Evolutionary conservation across 106 monocot species (phyloP).

Genomic region (Dactylorhiza incarnata): DNA sequence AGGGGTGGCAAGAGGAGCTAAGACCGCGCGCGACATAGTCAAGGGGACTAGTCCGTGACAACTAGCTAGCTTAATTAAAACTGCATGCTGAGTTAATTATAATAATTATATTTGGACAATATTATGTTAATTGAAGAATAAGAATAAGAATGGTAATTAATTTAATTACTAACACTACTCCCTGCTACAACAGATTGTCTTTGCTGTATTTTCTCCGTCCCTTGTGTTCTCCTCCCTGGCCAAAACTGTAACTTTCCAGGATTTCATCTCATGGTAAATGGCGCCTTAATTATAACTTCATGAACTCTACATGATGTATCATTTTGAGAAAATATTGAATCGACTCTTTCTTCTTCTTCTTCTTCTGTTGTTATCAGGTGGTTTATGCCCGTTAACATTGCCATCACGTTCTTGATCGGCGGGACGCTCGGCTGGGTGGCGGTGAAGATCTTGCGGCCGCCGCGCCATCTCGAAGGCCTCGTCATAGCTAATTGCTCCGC

Average conservation of each 20-base stretch:
- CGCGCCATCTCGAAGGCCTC: slow-evolving; percentile 44
- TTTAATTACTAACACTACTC: no score
- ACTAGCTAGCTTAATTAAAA: no score
- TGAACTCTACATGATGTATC: neutral
- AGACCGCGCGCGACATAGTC: no score
- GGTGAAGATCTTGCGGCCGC: slow-evolving; percentile 57
- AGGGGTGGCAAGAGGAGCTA: no score
- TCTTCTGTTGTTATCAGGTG: slow-evolving; percentile 36
- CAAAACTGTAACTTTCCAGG: slow-evolving; percentile 43
- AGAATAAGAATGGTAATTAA: no score
- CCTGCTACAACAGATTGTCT: slow-evolving; percentile 29
- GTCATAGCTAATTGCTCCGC: slow-evolving; percentile 61
- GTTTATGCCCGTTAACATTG: slow-evolving; percentile 84
- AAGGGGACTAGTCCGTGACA: no score
- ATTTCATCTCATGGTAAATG: slow-evolving; percentile 50
- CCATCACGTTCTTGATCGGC: slow-evolving; percentile 44
- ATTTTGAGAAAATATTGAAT: neutral
- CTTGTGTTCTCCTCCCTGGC: slow-evolving; percentile 40
- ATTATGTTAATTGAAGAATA: no score
- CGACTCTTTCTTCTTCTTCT: neutral
- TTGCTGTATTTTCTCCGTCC: slow-evolving; percentile 42
- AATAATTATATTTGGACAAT: no score
- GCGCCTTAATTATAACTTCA: neutral
- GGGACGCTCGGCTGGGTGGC: slow-evolving; percentile 58
- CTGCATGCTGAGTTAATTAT: no score